Conservation (phyloP, 805 yeast genomes). For the Vanderwaltozyma verrucispora region DNA sequence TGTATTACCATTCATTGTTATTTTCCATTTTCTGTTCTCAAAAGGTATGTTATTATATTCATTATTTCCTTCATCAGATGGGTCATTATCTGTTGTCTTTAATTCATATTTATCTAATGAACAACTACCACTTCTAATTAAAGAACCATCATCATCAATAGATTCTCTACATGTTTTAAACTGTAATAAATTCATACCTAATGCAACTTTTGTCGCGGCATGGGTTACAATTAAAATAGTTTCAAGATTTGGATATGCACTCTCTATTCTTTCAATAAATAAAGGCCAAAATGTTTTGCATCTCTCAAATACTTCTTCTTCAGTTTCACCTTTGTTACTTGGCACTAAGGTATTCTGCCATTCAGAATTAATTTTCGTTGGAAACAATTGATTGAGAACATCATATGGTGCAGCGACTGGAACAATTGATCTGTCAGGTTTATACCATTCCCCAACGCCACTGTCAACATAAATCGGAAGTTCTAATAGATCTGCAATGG, state of each 20-base stretch:
- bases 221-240: constrained; percentile 72
- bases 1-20: constrained; percentile 62
- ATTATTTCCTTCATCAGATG: constrained; percentile 4
- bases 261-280: constrained; percentile 50
- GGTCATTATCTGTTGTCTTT: constrained; percentile 6
- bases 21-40: constrained; percentile 40
- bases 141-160: constrained; percentile 36
- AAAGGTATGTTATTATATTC: constrained; percentile 7
- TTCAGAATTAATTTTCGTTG: constrained; percentile 32
- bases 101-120: constrained; percentile 56
- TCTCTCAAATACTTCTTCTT: constrained; percentile 56
- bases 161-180: constrained; percentile 41
- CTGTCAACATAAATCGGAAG: constrained; percentile 58
- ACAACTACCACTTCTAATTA: constrained; percentile 72
- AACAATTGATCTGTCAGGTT: constrained; percentile 51
- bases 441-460: constrained; percentile 92
- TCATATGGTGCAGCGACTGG: constrained; percentile 58
- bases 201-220: constrained; percentile 86
- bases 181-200: constrained; percentile 67
- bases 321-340: constrained; percentile 60
- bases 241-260: constrained; percentile 47
- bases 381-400: constrained; percentile 44
- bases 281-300: constrained; percentile 42
- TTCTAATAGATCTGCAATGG: constrained; percentile 50
- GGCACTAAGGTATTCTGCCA: constrained; percentile 56